phyloP scores from a whole-genome alignment of 805 yeast genomes.

The Metschnikowia peoriensis region DNA sequence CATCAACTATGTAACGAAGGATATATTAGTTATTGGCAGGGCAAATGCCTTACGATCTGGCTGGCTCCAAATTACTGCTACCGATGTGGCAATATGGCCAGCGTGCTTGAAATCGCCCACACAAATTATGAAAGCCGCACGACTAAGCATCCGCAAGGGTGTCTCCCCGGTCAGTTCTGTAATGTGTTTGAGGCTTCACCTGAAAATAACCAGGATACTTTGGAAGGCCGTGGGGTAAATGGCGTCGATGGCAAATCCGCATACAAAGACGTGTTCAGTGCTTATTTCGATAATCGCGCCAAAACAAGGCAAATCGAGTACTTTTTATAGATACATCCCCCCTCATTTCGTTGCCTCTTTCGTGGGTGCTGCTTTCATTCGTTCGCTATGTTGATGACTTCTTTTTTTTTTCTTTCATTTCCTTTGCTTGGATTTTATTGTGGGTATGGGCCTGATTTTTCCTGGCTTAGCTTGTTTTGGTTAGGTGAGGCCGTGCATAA shows the following conservation, averaged over 20 bases:
- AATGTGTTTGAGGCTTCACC: conserved; percentile 98
- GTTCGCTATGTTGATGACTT: background rate
- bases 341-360: too few relatives aligned
- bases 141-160: conserved; percentile 22
- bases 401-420: too few relatives aligned
- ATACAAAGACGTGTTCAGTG: conserved; percentile 23
- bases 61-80: conserved; percentile 98
- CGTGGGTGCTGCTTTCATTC: too few relatives aligned
- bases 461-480: background rate
- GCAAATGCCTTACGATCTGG: conserved; percentile 95
- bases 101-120: conserved; percentile 80
- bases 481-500: background rate
- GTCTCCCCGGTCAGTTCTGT: conserved; percentile 60
- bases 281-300: conserved; percentile 28
- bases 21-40: conserved; percentile 85
- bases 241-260: conserved; percentile 20
- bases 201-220: conserved; percentile 68
- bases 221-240: conserved; percentile 40
- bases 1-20: conserved; percentile 98
- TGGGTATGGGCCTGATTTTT: background rate
- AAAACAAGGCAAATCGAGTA: conserved; percentile 48
- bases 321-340: conserved; percentile 33
- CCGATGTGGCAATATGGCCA: conserved; percentile 94
- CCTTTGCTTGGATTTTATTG: too few relatives aligned
- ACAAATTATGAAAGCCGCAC: conserved; percentile 39